phyloP scores from a whole-genome alignment of 768 basidiomycete species.

The Hydnomerulius pinastri region DNA sequence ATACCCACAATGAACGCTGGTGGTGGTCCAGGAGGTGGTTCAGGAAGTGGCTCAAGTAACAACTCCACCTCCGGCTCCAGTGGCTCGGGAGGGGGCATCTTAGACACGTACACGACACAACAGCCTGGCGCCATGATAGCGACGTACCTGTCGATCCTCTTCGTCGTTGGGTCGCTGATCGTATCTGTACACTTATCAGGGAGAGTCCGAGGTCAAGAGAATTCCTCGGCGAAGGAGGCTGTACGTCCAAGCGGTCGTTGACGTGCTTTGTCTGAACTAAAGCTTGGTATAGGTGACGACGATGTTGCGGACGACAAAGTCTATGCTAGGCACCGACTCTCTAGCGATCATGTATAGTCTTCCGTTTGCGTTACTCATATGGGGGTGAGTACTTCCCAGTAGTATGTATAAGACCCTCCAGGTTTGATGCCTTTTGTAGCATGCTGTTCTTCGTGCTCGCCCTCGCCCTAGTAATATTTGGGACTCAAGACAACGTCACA shows the following conservation, averaged over 20 bases:
- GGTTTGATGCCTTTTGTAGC: not conserved
- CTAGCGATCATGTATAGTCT: slow-evolving; percentile 51
- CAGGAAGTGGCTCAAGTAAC: too few relatives aligned
- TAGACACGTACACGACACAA: too few relatives aligned
- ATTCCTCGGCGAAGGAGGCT: slow-evolving; percentile 37
- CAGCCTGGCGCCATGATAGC: not conserved
- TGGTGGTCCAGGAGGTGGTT: not conserved
- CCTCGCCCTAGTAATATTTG: slow-evolving; percentile 6
- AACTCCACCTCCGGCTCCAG: too few relatives aligned
- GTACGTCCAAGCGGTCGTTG: slow-evolving; percentile 25
- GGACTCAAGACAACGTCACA: not conserved
- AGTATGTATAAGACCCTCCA: not conserved
- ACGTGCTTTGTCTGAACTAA: not conserved
- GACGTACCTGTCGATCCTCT: slow-evolving; percentile 9
- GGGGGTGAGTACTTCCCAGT: slow-evolving; percentile 46
- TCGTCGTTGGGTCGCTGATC: slow-evolving; percentile 8
- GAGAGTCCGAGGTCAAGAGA: slow-evolving; percentile 36
- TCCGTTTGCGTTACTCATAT: slow-evolving; percentile 53
- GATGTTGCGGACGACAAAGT: slow-evolving; percentile 12
- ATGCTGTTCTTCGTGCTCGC: slow-evolving; percentile 10
- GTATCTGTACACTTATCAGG: slow-evolving; percentile 9
- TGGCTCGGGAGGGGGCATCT: too few relatives aligned
- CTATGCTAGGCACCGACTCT: slow-evolving; percentile 39
- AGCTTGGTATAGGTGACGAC: not conserved
- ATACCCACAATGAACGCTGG: slow-evolving; percentile 29